phyloP scores from a whole-genome alignment of 1,284 basidiomycete genomes.

The Ceratobasidium sp. region DNA sequence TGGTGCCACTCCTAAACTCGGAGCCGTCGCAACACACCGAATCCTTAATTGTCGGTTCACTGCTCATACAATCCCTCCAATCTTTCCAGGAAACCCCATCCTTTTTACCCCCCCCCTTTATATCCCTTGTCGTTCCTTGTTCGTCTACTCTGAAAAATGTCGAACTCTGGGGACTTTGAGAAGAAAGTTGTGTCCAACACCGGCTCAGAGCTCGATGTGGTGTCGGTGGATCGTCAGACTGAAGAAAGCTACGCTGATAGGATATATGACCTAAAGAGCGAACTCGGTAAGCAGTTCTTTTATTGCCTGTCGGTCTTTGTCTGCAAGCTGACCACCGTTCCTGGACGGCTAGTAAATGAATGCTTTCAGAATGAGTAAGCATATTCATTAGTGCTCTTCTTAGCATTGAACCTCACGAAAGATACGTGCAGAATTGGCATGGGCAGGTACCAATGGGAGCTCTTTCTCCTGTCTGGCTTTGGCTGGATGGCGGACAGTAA shows the following conservation, averaged over 20 bases:
- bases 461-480: constrained; percentile 63
- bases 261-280: constrained; percentile 46
- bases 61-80: too few species aligned
- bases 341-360: constrained; percentile 52
- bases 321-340: neutral
- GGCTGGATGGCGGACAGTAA: constrained; percentile 62
- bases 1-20: too few species aligned
- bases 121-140: neutral
- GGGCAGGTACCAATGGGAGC: constrained; percentile 65
- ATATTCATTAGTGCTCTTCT: neutral
- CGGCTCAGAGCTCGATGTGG: neutral
- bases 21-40: too few species aligned
- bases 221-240: constrained; percentile 6
- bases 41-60: too few species aligned
- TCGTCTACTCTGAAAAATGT: too few species aligned
- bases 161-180: constrained; percentile 1
- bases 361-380: constrained; percentile 58
- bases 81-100: too few species aligned
- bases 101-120: neutral
- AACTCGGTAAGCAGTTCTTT: constrained; percentile 40
- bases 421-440: constrained; percentile 59
- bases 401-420: constrained; percentile 14
- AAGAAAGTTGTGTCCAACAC: constrained; percentile 1
- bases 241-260: constrained; percentile 43
- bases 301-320: neutral